A percentile compares a stretch with the other conserved stretches of the same genome.
Conservation (phyloP, 306 rosid species). For the Gleditsia sinensis region DNA sequence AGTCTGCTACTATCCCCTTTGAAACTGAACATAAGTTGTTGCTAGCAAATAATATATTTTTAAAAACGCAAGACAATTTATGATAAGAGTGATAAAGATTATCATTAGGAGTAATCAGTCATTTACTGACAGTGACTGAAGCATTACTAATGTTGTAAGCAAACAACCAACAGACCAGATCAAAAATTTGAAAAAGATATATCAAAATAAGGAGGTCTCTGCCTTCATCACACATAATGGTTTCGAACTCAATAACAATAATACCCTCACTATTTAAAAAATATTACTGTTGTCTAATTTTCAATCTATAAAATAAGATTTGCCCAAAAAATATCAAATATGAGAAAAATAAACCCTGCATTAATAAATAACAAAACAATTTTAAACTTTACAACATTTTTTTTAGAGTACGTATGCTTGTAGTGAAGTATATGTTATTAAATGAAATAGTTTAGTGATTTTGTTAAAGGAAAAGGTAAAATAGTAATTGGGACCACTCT, state of each 20-base stretch:
- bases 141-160: conserved; percentile 17
- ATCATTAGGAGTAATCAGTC: conserved; percentile 14
- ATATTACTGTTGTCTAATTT: not conserved
- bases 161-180: conserved; percentile 1
- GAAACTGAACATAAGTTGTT: conserved; percentile 6
- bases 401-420: too few species aligned
- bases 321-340: too few species aligned
- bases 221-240: not conserved
- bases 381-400: too few species aligned
- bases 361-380: too few species aligned
- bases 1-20: not conserved
- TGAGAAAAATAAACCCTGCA: too few species aligned
- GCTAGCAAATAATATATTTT: conserved; percentile 11
- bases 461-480: too few species aligned
- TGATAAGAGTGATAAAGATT: conserved; percentile 4
- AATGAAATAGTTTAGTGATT: too few species aligned
- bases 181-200: not conserved
- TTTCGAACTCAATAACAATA: not conserved
- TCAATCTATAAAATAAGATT: not conserved
- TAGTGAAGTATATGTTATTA: too few species aligned
- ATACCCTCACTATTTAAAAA: not conserved
- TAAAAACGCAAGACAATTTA: not conserved
- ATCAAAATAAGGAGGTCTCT: not conserved
- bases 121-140: conserved; percentile 25
- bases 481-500: too few species aligned